Evolutionary conservation across 225 moss, liverwort and hornwort genomes (phyloP).

Genomic region (Asterella californica): DNA sequence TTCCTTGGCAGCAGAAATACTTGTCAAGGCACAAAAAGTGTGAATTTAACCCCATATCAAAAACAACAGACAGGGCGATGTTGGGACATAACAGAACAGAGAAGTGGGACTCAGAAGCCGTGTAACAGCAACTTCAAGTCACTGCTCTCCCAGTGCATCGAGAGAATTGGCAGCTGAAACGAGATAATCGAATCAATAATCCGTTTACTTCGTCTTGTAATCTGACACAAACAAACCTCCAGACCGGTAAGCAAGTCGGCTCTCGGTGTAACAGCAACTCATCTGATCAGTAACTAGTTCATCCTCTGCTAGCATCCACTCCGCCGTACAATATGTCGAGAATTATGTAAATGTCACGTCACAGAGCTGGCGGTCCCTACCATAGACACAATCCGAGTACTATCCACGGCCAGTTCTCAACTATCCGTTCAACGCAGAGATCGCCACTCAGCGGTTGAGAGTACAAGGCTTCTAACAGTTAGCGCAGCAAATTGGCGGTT

Average conservation of each 20-base stretch:
- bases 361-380: no score
- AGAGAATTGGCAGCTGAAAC: neutral
- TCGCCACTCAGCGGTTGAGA: no score
- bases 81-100: neutral
- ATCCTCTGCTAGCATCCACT: no score
- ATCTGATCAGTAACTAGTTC: neutral
- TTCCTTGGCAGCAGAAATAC: neutral
- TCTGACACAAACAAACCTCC: neutral
- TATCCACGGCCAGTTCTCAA: no score
- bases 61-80: neutral
- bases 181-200: neutral
- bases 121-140: neutral
- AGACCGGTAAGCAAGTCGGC: neutral
- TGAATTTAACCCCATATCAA: neutral
- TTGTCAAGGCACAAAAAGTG: neutral
- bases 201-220: neutral
- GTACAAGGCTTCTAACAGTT: no score
- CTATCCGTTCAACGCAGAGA: no score
- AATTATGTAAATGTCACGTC: no score
- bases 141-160: neutral
- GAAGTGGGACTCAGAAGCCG: neutral
- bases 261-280: neutral
- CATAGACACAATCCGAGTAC: no score
- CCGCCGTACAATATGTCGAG: no score
- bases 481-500: no score